Evolutionary conservation across 169 alveolate genomes (phyloP).

Genomic region (Hepatocystis sp.): DNA sequence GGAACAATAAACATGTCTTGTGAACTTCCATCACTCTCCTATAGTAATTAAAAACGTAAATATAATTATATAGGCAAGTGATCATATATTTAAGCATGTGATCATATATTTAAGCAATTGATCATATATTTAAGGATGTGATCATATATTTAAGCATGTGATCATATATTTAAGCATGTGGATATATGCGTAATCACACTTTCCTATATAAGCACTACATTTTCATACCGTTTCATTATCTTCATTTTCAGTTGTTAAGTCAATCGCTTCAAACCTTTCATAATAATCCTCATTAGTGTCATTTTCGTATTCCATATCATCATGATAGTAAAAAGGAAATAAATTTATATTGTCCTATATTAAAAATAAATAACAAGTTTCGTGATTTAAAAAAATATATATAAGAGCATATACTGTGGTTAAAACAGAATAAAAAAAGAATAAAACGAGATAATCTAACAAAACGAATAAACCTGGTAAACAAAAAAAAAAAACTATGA

Average conservation of each 20-base stretch:
- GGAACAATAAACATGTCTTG: slow-evolving; percentile 77
- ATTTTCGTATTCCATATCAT: slow-evolving; percentile 72
- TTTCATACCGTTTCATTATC: slow-evolving; percentile 65
- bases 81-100: too few species aligned
- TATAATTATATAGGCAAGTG: too few species aligned
- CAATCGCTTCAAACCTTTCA: slow-evolving; percentile 62
- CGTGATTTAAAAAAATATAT: too few species aligned
- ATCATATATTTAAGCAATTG: too few species aligned
- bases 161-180: too few species aligned
- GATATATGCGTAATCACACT: too few species aligned
- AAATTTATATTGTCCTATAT: slow-evolving; percentile 55
- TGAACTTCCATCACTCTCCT: slow-evolving; percentile 76
- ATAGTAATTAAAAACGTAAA: slow-evolving; percentile 4
- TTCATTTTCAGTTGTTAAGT: slow-evolving; percentile 71
- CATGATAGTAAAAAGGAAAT: slow-evolving; percentile 58
- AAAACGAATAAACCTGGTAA: background rate
- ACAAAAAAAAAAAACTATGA: too few species aligned
- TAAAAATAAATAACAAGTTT: background rate
- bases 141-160: too few species aligned
- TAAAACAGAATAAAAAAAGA: background rate
- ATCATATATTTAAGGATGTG: too few species aligned
- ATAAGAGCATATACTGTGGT: background rate
- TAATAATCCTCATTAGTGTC: slow-evolving; percentile 72
- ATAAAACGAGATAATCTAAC: background rate
- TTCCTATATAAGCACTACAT: background rate